These are phyloP conservation scores for Mycena galopus DNA, from an alignment of 768 basidiomycete genomes.

Conservation along the genomic window DNA sequence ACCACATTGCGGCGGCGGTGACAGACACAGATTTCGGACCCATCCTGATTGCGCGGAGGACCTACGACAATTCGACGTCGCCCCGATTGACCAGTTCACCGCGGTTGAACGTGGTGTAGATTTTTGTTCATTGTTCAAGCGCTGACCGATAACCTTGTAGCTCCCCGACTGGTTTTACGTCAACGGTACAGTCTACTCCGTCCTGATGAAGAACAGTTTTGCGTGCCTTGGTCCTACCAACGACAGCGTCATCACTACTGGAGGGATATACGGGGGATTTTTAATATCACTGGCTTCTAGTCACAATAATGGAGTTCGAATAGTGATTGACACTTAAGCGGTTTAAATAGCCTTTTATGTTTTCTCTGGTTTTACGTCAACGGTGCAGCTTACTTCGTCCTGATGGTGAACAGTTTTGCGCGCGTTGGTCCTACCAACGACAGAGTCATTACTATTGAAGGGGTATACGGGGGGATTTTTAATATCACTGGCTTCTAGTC, in stretches of 20 bases:
- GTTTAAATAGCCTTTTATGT: too few species aligned
- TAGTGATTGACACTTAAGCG: too few species aligned
- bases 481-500: too few species aligned
- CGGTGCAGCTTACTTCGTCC: constrained; percentile 18
- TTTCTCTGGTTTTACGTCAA: too few species aligned
- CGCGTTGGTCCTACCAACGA: constrained; percentile 21
- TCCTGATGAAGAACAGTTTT: constrained; percentile 23
- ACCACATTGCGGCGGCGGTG: constrained; percentile 16
- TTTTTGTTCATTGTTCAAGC: background rate
- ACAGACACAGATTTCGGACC: constrained; percentile 15
- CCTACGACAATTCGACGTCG: constrained; percentile 21
- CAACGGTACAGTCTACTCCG: constrained; percentile 15
- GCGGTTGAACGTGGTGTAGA: constrained; percentile 2
- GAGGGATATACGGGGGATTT: too few species aligned
- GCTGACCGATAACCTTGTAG: background rate
- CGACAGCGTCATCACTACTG: constrained; percentile 24
- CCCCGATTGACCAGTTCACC: constrained; percentile 28
- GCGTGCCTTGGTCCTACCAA: constrained; percentile 24
- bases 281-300: too few species aligned
- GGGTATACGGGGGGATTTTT: too few species aligned
- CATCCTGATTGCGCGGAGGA: constrained; percentile 28
- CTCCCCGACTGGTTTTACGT: constrained; percentile 34
- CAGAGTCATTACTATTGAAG: constrained; percentile 23
- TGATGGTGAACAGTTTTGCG: constrained; percentile 26
- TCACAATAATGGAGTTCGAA: too few species aligned